Percentiles rank a stretch among this genome's conserved stretches.
Conservation (phyloP, 495 filamentous ascomycete species). For the Aeminium ludgeri region DNA sequence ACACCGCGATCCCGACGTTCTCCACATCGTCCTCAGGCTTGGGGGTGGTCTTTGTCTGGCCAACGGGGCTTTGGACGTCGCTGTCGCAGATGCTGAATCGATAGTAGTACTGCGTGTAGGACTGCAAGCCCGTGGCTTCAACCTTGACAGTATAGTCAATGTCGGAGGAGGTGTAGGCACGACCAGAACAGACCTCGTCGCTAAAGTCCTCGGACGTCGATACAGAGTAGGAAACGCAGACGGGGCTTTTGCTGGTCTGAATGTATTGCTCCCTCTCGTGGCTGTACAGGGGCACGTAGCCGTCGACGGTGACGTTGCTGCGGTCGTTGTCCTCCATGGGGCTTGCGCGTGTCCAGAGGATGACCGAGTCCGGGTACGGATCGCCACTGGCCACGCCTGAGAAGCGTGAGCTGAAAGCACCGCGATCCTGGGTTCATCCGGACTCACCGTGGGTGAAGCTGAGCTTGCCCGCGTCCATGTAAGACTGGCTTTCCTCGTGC, state of each 20-base stretch:
- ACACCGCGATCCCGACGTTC: conserved; percentile 21
- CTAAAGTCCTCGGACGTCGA: conserved; percentile 23
- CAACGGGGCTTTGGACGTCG: conserved; percentile 20
- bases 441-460: conserved; percentile 39
- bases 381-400: conserved; percentile 45
- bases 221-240: conserved; percentile 41
- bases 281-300: conserved; percentile 35
- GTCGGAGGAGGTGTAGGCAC: conserved; percentile 44
- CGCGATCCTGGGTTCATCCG: no score
- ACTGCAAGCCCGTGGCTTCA: conserved; percentile 39
- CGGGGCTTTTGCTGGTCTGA: conserved; percentile 31
- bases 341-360: conserved; percentile 46
- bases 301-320: conserved; percentile 37
- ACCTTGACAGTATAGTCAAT: conserved; percentile 56
- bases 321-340: conserved; percentile 36
- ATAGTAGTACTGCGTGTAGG: conserved; percentile 41
- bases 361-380: conserved; percentile 42
- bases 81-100: conserved; percentile 26
- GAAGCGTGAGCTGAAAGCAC: not conserved
- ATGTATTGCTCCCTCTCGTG: conserved; percentile 39
- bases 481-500: conserved; percentile 21
- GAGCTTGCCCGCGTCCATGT: conserved; percentile 27
- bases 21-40: conserved; percentile 18
- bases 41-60: conserved; percentile 25
- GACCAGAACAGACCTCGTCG: conserved; percentile 29